Evolutionary conservation across 2,329 filamentous ascomycete genomes (phyloP).

Genomic region (Diaporthe capsici): DNA sequence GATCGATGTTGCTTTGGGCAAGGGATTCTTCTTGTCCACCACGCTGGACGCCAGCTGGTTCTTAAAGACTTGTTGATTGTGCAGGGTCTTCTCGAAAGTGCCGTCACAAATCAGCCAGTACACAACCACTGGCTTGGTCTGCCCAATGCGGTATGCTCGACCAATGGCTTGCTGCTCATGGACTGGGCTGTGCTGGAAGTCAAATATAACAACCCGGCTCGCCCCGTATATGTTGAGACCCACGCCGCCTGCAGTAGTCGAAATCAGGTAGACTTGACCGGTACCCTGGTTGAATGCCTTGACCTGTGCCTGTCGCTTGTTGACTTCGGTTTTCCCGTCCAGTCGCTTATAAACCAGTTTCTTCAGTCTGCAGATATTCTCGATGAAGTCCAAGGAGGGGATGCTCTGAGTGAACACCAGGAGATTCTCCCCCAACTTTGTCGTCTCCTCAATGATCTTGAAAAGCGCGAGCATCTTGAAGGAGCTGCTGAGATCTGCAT

Average conservation of each 20-base stretch:
- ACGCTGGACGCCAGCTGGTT: conserved; percentile 83
- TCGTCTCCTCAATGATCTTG: conserved; percentile 77
- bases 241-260: conserved; percentile 84
- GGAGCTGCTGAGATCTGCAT: conserved; percentile 67
- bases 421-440: conserved; percentile 76
- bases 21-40: conserved; percentile 85
- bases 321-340: conserved; percentile 74
- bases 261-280: conserved; percentile 81
- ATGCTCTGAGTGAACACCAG: conserved; percentile 85
- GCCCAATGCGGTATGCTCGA: conserved; percentile 87
- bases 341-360: conserved; percentile 70
- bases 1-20: conserved; percentile 73
- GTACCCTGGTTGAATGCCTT: conserved; percentile 76
- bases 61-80: conserved; percentile 86
- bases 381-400: conserved; percentile 78
- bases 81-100: conserved; percentile 82
- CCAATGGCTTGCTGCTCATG: conserved; percentile 90
- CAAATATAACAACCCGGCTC: conserved; percentile 89
- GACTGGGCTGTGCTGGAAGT: conserved; percentile 85
- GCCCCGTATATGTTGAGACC: conserved; percentile 88
- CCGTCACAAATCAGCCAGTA: conserved; percentile 86
- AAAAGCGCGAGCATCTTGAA: conserved; percentile 78
- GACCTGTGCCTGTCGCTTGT: conserved; percentile 71
- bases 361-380: conserved; percentile 63
- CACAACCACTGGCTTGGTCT: conserved; percentile 84